Evolutionary conservation across 495 filamentous ascomycete species (phyloP).

Genomic region (Trichocladium uniseriatum): DNA sequence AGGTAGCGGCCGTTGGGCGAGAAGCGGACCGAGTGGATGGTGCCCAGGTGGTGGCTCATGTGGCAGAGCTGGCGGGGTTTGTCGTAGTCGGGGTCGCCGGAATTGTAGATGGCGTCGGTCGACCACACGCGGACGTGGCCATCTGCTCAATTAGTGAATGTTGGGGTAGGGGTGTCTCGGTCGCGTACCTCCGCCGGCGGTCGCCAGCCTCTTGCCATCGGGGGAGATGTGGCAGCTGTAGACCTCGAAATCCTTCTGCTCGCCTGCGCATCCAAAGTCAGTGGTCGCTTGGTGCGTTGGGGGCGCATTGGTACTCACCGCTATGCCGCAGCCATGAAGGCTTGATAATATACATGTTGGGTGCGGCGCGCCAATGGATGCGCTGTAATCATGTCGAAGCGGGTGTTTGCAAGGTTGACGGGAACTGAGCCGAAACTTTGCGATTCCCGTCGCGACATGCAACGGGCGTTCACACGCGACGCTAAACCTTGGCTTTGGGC

Average conservation of each 20-base stretch:
- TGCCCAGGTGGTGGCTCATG: conserved; percentile 96
- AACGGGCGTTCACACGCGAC: neutral
- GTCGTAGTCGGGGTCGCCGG: conserved; percentile 54
- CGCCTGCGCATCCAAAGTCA: conserved; percentile 43
- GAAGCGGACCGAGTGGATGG: conserved; percentile 93
- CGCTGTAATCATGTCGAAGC: conserved; percentile 23
- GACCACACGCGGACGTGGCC: conserved; percentile 97
- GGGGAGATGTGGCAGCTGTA: conserved; percentile 96
- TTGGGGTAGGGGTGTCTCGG: too few species aligned
- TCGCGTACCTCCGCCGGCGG: conserved; percentile 72
- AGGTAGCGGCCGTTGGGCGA: conserved; percentile 88
- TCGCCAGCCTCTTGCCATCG: conserved; percentile 82
- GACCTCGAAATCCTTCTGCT: conserved; percentile 94
- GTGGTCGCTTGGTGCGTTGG: neutral
- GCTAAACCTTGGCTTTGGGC: too few species aligned
- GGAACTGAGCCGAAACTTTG: too few species aligned
- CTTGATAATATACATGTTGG: conserved; percentile 76
- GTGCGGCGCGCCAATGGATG: conserved; percentile 11
- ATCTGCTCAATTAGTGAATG: conserved; percentile 40
- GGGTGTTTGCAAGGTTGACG: neutral
- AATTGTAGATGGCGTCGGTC: conserved; percentile 80
- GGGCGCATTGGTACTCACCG: conserved; percentile 41
- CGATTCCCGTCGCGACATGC: conserved; percentile 1
- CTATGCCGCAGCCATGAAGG: conserved; percentile 89
- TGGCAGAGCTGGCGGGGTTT: conserved; percentile 92